Base-by-base conservation (phyloP, 106 monocot species). In the Cymbidium sinense region DNA sequence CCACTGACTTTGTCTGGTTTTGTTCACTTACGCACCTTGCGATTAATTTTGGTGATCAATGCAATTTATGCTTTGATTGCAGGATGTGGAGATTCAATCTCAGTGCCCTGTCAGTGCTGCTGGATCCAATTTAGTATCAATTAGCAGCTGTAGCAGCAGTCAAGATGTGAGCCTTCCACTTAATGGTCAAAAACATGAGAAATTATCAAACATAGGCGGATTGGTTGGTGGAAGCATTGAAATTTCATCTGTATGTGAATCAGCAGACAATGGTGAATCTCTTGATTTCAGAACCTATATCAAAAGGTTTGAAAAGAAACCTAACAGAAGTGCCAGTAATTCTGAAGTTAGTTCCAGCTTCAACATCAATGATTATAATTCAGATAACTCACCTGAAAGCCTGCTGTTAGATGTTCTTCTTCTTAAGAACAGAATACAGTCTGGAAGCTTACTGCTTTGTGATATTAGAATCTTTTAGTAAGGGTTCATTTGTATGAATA, bases 381-480 rank as follows among this genome's bases (percentile, higher is more conserved):
- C n/a, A n/a, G n/a, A n/a, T n/a, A n/a, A n/a, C n/a, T n/a, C n/a
- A 23, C 79, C 51, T 34, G 91, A 87, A 81, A 87, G 34, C 43
- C 79, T 95, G 80, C 67, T 91, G 28, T 77, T 50, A 30, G 91
- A 91, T 31, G 76, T 31, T 61, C 67, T 91, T 50, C 70, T 73
- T 27, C 73, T 84, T 52, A 87, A 65, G 81, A 95, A 77, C 43
- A 87, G 86, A 70, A 86, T 87, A 76, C 80, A 91, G 3, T 89
- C 75, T 34, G 94, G 94, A 61, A 82, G 91, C 52, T 54, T 94
- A 28, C 77, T 94, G 78, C 25, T 94, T 20, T 94, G 94, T 52
- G 34, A 91, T 58, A 29, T 82, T 35, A 86, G 89, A 89, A 86
- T 17, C 34, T 85, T 85, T 71, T 85, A 79, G 79, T n/a, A n/a